These are phyloP conservation scores for Dendrobium nobile DNA, from an alignment of 106 monocot genomes.

Conservation along the genomic window DNA sequence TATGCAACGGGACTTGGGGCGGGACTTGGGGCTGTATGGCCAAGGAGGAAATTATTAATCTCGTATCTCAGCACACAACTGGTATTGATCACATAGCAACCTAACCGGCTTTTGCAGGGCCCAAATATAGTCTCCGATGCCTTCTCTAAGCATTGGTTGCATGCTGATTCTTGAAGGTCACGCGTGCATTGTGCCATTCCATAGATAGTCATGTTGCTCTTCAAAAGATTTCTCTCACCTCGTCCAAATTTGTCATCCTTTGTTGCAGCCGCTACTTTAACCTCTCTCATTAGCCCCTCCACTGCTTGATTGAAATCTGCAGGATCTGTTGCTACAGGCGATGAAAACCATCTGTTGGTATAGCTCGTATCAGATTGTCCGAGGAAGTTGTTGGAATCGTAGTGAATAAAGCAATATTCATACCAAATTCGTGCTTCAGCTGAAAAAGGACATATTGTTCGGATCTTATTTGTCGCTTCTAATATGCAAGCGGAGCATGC, in stretches of 20 bases:
- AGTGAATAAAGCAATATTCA: background rate
- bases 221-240: background rate
- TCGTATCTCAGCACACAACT: conserved; percentile 1
- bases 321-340: background rate
- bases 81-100: background rate
- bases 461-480: background rate
- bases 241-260: background rate
- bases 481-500: background rate
- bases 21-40: too few relatives aligned
- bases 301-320: background rate
- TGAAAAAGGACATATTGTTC: background rate
- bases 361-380: background rate
- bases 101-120: background rate
- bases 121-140: background rate
- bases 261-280: background rate
- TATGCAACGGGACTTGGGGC: too few relatives aligned
- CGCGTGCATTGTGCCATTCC: conserved; percentile 2
- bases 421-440: background rate
- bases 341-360: background rate
- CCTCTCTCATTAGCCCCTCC: background rate
- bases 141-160: background rate
- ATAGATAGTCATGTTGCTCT: background rate
- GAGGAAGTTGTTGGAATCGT: background rate
- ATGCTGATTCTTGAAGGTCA: background rate
- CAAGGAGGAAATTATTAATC: background rate